Evolutionary conservation across 2,329 filamentous ascomycete genomes (phyloP), one percentile per base, ranked within the genome.

Genomic region (Claviceps paspali): DNA sequence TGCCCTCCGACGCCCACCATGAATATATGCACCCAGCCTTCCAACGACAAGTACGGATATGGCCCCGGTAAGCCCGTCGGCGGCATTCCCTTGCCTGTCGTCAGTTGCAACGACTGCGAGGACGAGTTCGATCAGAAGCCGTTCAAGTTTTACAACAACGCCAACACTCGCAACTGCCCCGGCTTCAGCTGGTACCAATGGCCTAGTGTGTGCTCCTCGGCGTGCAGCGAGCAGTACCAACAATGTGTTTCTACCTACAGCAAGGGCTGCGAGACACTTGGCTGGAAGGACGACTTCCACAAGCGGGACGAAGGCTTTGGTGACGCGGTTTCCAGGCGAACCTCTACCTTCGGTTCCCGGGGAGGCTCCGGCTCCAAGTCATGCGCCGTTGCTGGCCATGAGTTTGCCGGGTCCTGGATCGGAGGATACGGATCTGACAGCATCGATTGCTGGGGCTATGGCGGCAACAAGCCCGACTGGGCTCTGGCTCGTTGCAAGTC

Each of bases 21-120:
- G n/a, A 64, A 65, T 45, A 62, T 73, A 47, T 73, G 69, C 62
- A 56, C 51, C 26, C 67, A 73, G 53, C 64, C 69, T n/a, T 53
- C 57, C 36, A 67, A 59, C 56, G 68, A 71, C 46, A 67, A 68
- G 51, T 71, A 68, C 46, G 76, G 74, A 36, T 88, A 86, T 50
- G 75, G 72, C 1, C 76, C 79, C 2, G 72, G 78, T 26, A 76
- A 61, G 35, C 62, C 66, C 3, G 65, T 72, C 12, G 70, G 67
- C 34, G 62, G 57, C 41, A 70, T 74, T 37, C 53, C 57, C 17
- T 54, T 73, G 36, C 70, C 69, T 32, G 52, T 68, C 38, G 60
- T 73, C 23, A 65, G 62, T 18, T 74, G 70, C 60, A 74, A 72
- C 52, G 68, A 73, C 45, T 45, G 65, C 29, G 49, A 56, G 41